Evolutionary conservation across 164 flowering plant genomes (phyloP).

Genomic region (Dillenia suffruticosa): DNA sequence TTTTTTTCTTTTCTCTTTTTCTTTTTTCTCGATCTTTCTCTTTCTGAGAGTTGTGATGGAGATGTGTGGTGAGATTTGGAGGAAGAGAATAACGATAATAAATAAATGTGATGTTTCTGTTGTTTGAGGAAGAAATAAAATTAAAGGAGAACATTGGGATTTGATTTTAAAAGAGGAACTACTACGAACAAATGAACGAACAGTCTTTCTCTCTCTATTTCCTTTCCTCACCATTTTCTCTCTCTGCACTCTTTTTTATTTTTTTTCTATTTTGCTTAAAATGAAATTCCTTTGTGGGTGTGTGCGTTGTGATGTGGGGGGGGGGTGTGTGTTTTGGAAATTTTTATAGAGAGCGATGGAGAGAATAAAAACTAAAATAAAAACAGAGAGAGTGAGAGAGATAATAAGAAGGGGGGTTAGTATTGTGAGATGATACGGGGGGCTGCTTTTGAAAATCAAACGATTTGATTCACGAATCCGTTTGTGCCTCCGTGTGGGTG

Average conservation of each 20-base stretch:
- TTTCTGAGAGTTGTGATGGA: not conserved
- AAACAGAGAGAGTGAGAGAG: not conserved
- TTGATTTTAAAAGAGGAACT: not conserved
- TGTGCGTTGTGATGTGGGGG: not conserved
- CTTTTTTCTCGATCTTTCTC: no score
- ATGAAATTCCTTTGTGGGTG: no score
- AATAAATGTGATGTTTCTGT: not conserved
- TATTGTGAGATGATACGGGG: no score
- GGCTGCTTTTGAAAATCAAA: conserved; percentile 9
- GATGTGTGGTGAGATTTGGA: conserved; percentile 55
- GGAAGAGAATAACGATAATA: conserved; percentile 14
- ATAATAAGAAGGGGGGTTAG: no score
- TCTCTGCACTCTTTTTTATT: conserved; percentile 8
- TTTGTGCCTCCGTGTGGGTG: not conserved
- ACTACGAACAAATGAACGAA: conserved; percentile 26
- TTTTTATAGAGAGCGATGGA: no score
- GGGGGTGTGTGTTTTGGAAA: no score
- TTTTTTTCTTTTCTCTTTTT: no score
- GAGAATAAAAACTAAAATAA: not conserved
- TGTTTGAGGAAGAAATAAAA: not conserved
- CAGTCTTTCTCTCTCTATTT: conserved; percentile 24
- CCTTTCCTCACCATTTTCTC: conserved; percentile 2
- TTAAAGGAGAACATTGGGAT: not conserved
- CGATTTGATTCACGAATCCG: conserved; percentile 13
- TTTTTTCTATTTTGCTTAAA: not conserved